Evolutionary conservation across 2,329 filamentous ascomycete genomes (phyloP).

Genomic region (Pseudogymnoascus sp.): DNA sequence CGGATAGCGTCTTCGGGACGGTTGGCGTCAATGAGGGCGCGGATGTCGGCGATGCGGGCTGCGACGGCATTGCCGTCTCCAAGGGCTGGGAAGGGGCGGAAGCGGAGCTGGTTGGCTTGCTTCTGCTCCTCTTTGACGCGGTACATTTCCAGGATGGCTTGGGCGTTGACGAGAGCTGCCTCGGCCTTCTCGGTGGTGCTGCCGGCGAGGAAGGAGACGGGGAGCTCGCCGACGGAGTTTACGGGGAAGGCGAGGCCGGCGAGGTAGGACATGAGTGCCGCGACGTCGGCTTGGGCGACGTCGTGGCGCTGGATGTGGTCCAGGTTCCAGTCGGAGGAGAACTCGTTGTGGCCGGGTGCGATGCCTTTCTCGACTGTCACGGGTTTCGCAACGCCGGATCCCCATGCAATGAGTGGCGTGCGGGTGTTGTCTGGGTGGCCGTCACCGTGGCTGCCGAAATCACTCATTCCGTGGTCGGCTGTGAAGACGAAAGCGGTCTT

Average conservation of each 20-base stretch:
- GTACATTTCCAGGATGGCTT: conserved; percentile 91
- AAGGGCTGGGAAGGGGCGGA: conserved; percentile 65
- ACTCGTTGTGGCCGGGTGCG: conserved; percentile 80
- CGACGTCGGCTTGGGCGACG: conserved; percentile 87
- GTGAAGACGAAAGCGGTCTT: conserved; percentile 95
- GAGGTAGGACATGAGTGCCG: conserved; percentile 90
- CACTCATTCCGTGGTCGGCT: conserved; percentile 97
- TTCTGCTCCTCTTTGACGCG: conserved; percentile 86
- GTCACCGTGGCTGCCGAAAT: conserved; percentile 98
- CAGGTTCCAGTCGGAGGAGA: conserved; percentile 82
- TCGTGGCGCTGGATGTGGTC: conserved; percentile 77
- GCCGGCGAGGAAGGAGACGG: conserved; percentile 70
- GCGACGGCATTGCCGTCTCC: conserved; percentile 55
- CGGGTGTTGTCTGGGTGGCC: conserved; percentile 95
- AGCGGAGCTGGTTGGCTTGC: conserved; percentile 64
- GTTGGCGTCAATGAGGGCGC: conserved; percentile 54
- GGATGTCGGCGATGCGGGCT: conserved; percentile 58
- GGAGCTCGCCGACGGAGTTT: conserved; percentile 91
- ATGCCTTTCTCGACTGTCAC: conserved; percentile 42
- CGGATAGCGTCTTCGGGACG: conserved; percentile 70
- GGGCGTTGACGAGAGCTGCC: conserved; percentile 75
- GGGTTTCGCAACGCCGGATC: conserved; percentile 77
- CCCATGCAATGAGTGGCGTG: conserved; percentile 88
- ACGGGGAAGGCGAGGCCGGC: conserved; percentile 83
- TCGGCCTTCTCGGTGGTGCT: conserved; percentile 68